Percentiles rank a stretch among this genome's conserved stretches.
Conservation (phyloP, 2,329 filamentous ascomycete species). For the Hypoxylon sp. region DNA sequence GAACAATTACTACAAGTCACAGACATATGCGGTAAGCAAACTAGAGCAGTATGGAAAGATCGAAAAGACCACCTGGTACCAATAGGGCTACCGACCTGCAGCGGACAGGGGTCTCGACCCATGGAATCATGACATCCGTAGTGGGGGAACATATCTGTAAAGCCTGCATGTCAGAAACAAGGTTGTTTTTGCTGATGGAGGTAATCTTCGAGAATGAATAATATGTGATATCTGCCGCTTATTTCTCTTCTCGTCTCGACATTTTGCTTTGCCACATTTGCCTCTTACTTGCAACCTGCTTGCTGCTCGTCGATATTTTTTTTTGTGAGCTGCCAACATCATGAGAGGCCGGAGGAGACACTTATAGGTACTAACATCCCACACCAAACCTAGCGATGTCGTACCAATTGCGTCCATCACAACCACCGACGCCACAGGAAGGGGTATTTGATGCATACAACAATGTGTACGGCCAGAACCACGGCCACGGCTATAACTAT, state of each 20-base stretch:
- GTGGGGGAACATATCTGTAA: constrained; percentile 30
- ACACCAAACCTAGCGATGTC: constrained; percentile 41
- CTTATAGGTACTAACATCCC: constrained; percentile 4
- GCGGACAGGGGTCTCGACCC: constrained; percentile 20
- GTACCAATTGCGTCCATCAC: constrained; percentile 43
- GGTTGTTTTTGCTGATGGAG: constrained; percentile 12
- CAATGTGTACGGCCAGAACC: constrained; percentile 10
- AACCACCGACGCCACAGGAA: constrained; percentile 25
- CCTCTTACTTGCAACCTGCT: background rate
- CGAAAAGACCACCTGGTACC: constrained; percentile 27
- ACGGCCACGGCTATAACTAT: constrained; percentile 23
- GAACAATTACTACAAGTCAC: constrained; percentile 7
- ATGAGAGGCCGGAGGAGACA: constrained; percentile 33
- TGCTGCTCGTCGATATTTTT: constrained; percentile 8
- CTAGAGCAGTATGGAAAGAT: constrained; percentile 20
- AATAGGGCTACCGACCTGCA: constrained; percentile 32
- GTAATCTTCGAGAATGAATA: constrained; percentile 30
- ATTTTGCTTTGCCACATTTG: background rate
- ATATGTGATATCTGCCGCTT: constrained; percentile 15
- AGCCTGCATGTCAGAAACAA: constrained; percentile 34
- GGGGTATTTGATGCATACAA: constrained; percentile 26
- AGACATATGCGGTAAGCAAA: constrained; percentile 36
- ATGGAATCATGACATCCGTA: constrained; percentile 19
- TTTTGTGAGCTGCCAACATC: constrained; percentile 2
- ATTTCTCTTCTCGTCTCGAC: constrained; percentile 21